Base-by-base conservation (phyloP, 768 basidiomycete species). In the Suillus alpinus region DNA sequence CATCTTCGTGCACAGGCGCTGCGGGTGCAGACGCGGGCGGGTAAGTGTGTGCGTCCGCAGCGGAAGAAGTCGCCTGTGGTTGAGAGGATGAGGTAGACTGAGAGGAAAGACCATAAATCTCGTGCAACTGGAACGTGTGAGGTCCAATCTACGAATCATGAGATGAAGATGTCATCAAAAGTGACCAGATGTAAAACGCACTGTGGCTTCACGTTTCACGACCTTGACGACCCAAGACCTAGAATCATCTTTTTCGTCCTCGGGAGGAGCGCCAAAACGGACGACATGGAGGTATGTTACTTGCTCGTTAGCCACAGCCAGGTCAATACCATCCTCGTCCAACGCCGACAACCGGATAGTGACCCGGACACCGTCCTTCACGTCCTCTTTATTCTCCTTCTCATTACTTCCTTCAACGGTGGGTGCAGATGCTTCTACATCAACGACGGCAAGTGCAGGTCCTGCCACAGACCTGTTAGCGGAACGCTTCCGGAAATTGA, bases 81-180 rank as follows among this genome's bases (percentile, higher is more conserved):
- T 76, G 68, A 46, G 62, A 64, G 53, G 53, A 18, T 6, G 76
- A 63, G 43, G 78, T 73, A 9, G 82, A 75, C 56, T 83, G 75
- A 7, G 90, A 85, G 0, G 92, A 87, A 6, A 98, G 83, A 52
- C 95, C 95, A 66, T 91, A 98, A 51, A 98, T 98, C 70, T 98
- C 95, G 69, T 96, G 94, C 34, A 98, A 79, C 58, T 95, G 90
- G 86, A 98, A 98, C 0, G 93, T 94, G 69, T 95, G 94, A 6
- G 89, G 82, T 3, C 95, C 95, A 68, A 98, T 97, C 88, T 91
- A n/a, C 31, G 32, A 59, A 36, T 58, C 23, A n/a, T 52, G 23
- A 23, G 14, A 51, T 52, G n/a, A 43, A 43, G 23, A 49, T 52
- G 58, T 57, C 51, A 60, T 62, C 57, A 58, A 23, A 58, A 23